phyloP scores from a whole-genome alignment of 1,284 basidiomycete species.

The Meira miltonrushii region DNA sequence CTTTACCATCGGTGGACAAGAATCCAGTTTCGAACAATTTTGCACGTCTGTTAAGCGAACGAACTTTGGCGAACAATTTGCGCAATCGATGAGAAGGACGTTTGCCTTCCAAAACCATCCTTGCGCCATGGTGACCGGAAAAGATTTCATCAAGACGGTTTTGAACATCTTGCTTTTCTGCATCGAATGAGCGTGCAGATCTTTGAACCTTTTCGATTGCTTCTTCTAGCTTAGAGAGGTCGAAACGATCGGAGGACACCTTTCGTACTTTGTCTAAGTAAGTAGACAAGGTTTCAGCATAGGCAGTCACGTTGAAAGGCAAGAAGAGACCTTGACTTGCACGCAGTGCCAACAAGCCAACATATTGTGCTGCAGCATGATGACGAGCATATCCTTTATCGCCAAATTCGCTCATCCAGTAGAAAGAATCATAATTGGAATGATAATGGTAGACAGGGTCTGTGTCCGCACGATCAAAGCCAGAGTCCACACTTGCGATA shows the following conservation, averaged over 20 bases:
- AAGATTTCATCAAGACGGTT: not conserved
- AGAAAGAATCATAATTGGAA: conserved; percentile 67
- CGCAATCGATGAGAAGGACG: not conserved
- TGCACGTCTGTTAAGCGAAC: conserved; percentile 63
- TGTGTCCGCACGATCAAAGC: conserved; percentile 43
- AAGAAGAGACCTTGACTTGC: conserved; percentile 61
- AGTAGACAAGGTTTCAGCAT: conserved; percentile 25
- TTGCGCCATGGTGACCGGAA: not conserved
- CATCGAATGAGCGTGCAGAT: conserved; percentile 1
- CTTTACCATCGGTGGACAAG: conserved; percentile 68
- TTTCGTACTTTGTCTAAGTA: conserved; percentile 30
- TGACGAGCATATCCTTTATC: conserved; percentile 73
- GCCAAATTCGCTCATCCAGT: conserved; percentile 69
- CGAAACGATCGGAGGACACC: conserved; percentile 11
- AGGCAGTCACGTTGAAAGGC: conserved; percentile 67
- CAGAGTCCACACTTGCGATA: conserved; percentile 52
- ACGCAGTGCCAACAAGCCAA: conserved; percentile 59
- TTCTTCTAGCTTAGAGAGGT: not conserved
- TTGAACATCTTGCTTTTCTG: not conserved
- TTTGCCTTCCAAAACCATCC: not conserved
- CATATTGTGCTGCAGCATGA: conserved; percentile 62
- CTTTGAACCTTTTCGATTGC: not conserved
- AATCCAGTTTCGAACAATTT: conserved; percentile 76
- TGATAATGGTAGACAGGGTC: conserved; percentile 72
- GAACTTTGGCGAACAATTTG: conserved; percentile 1